Conservation (phyloP, 2,329 filamentous ascomycete genomes). For the Acrodontium crateriforme region DNA sequence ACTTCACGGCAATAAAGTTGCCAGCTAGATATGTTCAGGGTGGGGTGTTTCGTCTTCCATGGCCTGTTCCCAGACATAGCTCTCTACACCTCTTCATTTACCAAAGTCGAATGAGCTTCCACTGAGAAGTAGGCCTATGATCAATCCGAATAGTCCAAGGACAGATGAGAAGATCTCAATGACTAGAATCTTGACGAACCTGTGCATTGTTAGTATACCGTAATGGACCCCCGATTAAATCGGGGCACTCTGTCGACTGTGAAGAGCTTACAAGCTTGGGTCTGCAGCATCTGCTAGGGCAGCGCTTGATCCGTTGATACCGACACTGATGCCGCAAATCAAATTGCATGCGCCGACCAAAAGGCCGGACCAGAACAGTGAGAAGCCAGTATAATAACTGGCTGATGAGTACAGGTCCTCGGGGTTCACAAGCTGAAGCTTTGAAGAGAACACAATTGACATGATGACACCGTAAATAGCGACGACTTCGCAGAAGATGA, state of each 20-base stretch:
- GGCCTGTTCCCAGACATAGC: too few species aligned
- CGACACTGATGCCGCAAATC: constrained; percentile 89
- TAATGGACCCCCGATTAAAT: not conserved
- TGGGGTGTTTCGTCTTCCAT: too few species aligned
- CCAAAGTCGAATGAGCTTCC: constrained; percentile 69
- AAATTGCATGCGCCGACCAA: constrained; percentile 94
- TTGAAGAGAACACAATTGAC: constrained; percentile 94
- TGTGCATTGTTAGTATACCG: constrained; percentile 24
- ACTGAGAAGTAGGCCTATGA: constrained; percentile 80
- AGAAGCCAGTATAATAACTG: constrained; percentile 89
- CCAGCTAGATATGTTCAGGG: too few species aligned
- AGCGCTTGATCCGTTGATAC: constrained; percentile 95
- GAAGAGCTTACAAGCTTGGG: constrained; percentile 57
- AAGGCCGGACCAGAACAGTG: constrained; percentile 88
- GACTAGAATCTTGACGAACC: constrained; percentile 96
- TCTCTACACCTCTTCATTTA: constrained; percentile 11
- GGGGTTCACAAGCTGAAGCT: constrained; percentile 54
- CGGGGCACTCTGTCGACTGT: not conserved
- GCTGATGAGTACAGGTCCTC: constrained; percentile 56
- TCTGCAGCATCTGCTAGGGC: constrained; percentile 93
- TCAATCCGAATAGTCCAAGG: constrained; percentile 87
- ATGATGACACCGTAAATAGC: constrained; percentile 99
- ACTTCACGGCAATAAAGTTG: too few species aligned
- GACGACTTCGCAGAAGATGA: constrained; percentile 99
- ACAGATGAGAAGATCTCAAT: constrained; percentile 99